Evolutionary conservation across 495 filamentous ascomycete genomes (phyloP).

Genomic region (Aspergillus bridgeri): DNA sequence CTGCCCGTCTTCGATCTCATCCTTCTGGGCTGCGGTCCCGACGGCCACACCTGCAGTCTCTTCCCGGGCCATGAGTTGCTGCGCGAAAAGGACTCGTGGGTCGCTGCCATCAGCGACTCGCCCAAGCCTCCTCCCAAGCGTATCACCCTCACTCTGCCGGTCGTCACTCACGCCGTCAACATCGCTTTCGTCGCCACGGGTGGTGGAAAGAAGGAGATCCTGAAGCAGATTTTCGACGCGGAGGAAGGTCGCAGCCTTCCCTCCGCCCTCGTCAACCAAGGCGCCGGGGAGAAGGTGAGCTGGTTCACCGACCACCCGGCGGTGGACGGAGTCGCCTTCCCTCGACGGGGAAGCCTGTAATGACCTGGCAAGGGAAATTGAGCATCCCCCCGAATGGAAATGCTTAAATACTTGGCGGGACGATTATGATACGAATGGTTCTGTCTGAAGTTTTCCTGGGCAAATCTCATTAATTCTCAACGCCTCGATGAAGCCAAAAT

Average conservation of each 20-base stretch:
- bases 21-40: conserved; percentile 87
- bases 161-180: conserved; percentile 75
- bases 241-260: conserved; percentile 74
- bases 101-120: conserved; percentile 82
- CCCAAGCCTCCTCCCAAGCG: conserved; percentile 90
- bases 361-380: conserved; percentile 3
- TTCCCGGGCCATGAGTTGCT: conserved; percentile 88
- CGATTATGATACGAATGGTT: not conserved
- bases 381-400: not conserved
- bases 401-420: not conserved
- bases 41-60: conserved; percentile 94
- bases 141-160: conserved; percentile 88
- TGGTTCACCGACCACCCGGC: conserved; percentile 92
- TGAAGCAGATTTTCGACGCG: conserved; percentile 85
- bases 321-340: conserved; percentile 77
- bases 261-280: conserved; percentile 81
- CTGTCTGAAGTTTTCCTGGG: not conserved
- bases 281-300: conserved; percentile 76
- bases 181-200: conserved; percentile 93
- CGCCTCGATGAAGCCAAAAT: not conserved
- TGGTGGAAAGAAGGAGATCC: conserved; percentile 79
- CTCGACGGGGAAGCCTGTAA: conserved; percentile 59
- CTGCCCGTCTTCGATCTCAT: conserved; percentile 92
- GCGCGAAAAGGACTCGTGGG: conserved; percentile 88
- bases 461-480: not conserved